phyloP scores from a whole-genome alignment of 1,139 yeast genomes.

The Diutina sp. region DNA sequence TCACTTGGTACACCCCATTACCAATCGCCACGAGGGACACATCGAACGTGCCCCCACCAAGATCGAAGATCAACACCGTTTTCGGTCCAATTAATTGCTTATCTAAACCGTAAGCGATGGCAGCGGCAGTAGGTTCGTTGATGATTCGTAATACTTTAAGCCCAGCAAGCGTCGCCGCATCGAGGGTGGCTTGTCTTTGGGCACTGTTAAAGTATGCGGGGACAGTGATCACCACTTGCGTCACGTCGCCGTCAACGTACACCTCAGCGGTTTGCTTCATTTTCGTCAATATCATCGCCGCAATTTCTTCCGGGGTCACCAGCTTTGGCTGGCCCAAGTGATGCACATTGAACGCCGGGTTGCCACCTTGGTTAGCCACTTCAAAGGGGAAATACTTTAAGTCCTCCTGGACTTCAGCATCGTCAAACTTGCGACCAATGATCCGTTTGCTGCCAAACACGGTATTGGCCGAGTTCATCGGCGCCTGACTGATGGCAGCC shows the following conservation, averaged over 20 bases:
- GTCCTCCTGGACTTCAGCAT: slow-evolving; percentile 70
- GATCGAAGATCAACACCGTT: slow-evolving; percentile 25
- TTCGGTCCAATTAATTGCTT: slow-evolving; percentile 39
- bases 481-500: slow-evolving; percentile 89
- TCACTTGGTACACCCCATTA: slow-evolving; percentile 40
- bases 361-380: slow-evolving; percentile 50
- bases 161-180: slow-evolving; percentile 95
- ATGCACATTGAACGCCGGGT: slow-evolving; percentile 41
- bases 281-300: slow-evolving; percentile 84
- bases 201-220: slow-evolving; percentile 98
- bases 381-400: slow-evolving; percentile 70
- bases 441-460: slow-evolving; percentile 78
- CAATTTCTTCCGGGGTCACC: slow-evolving; percentile 62
- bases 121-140: slow-evolving; percentile 98
- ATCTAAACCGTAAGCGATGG: slow-evolving; percentile 94
- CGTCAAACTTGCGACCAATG: slow-evolving; percentile 68
- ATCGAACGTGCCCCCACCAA: slow-evolving; percentile 44
- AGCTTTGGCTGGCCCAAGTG: too few relatives aligned
- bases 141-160: slow-evolving; percentile 88
- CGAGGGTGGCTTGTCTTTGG: slow-evolving; percentile 97
- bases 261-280: slow-evolving; percentile 93
- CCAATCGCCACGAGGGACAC: slow-evolving; percentile 36
- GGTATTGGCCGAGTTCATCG: slow-evolving; percentile 68
- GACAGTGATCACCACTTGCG: slow-evolving; percentile 92
- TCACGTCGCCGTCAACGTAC: slow-evolving; percentile 76